Evolutionary conservation across 1,139 yeast species (phyloP), one percentile per base, ranked within the genome.

Genomic region (Kodamaea sp.): DNA sequence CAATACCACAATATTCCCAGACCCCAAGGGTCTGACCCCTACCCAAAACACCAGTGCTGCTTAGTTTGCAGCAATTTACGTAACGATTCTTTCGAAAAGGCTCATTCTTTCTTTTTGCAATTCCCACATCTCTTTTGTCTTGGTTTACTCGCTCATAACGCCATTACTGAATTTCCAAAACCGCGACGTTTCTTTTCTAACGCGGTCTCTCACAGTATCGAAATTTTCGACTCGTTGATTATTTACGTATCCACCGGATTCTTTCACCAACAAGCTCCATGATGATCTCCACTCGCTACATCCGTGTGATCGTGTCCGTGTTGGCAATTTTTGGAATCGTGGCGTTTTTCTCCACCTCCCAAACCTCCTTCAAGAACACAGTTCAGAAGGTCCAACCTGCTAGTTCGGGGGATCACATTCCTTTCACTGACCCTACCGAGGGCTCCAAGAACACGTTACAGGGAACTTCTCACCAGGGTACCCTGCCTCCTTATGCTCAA

Each of bases 271-370:
- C 9, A 18, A 6, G 6, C 8, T 9, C 21, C 28, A 35, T n/a
- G 26, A 59, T 66, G 69, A 43, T 66, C 39, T 55, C 61, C 39
- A 62, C 67, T 18, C 62, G 73, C 38, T 63, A 66, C 44, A 38
- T 66, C 29, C 62, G 76, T 31, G 58, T 69, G 37, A 38, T 62
- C 13, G 46, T 65, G 4, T 62, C 68, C 5, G 60, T 63, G 10
- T 45, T 66, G 34, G 66, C 66, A 15, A 48, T 69, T 13, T 51
- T 70, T 34, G 52, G 59, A 26, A 50, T 69, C 23, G 57, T 68
- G 24, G 59, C 59, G n/a, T 61, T 68, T 42, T 58, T 70, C 32
- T 61, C 62, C 16, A 43, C 65, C n/a, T 57, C 70, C 13, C 63
- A 58, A 35, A 51, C 51, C 36, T 45, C 66, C 30, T 43, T 63